A percentile compares a stretch with the other conserved stretches of the same genome.
Conservation (phyloP, 768 basidiomycete genomes). For the Kwoniella dendrophila region DNA sequence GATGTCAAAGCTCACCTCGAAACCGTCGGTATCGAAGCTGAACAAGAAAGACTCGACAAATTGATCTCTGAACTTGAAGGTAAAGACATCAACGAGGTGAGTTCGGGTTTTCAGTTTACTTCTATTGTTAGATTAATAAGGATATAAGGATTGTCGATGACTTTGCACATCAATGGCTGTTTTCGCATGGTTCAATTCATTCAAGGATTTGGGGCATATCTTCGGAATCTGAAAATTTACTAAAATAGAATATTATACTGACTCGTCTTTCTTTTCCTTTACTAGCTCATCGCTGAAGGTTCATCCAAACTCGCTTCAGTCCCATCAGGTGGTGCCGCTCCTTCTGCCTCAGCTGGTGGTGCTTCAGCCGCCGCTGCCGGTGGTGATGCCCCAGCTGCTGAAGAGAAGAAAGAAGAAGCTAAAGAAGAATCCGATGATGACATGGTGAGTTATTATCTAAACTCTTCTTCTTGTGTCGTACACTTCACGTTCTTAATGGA, state of each 20-base stretch:
- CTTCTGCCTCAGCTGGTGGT: conserved; percentile 62
- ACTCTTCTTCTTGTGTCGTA: background rate
- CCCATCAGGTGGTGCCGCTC: conserved; percentile 72
- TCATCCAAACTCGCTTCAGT: conserved; percentile 93
- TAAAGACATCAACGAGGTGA: conserved; percentile 80
- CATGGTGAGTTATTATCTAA: conserved; percentile 70
- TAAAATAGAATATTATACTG: background rate
- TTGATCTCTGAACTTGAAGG: conserved; percentile 87
- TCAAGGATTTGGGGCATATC: too few species aligned
- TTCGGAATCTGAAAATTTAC: background rate
- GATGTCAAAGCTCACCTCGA: conserved; percentile 86
- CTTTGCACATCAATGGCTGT: too few species aligned
- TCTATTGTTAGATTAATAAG: too few species aligned
- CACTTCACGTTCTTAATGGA: background rate
- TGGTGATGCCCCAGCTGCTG: conserved; percentile 66
- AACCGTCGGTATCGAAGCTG: conserved; percentile 84
- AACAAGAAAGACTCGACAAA: conserved; percentile 75
- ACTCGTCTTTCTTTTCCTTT: background rate
- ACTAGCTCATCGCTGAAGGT: conserved; percentile 86
- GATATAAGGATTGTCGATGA: too few species aligned
- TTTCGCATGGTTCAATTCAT: too few species aligned
- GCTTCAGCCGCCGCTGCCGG: conserved; percentile 63
- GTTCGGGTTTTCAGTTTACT: conserved; percentile 37
- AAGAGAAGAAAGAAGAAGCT: conserved; percentile 72
- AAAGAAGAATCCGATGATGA: conserved; percentile 95